Percentiles rank a stretch among this genome's conserved stretches.
These are phyloP conservation scores for Sordariomycetes sp. DNA, from an alignment of 2,329 filamentous ascomycete species.

Conservation along the genomic window DNA sequence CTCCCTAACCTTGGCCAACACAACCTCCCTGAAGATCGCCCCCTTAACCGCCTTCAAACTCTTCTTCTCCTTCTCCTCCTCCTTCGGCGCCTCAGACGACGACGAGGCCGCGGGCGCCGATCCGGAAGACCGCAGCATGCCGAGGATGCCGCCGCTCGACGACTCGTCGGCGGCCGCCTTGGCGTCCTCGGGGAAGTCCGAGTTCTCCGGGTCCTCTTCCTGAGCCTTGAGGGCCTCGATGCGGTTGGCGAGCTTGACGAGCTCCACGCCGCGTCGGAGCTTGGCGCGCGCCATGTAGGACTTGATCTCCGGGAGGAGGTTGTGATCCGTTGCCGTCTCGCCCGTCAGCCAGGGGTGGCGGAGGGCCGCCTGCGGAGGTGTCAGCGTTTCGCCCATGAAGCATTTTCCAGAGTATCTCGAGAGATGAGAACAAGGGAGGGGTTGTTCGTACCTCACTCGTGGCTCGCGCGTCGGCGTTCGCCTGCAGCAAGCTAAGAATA, in stretches of 20 bases:
- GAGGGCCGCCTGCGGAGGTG: slow-evolving; percentile 49
- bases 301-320: slow-evolving; percentile 92
- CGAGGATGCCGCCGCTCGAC: slow-evolving; percentile 7
- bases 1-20: slow-evolving; percentile 84
- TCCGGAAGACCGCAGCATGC: slow-evolving; percentile 9
- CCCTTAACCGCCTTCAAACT: slow-evolving; percentile 39
- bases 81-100: background rate
- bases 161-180: slow-evolving; percentile 36
- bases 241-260: slow-evolving; percentile 89
- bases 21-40: slow-evolving; percentile 86
- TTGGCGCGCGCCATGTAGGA: slow-evolving; percentile 86
- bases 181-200: slow-evolving; percentile 55
- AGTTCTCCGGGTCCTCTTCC: slow-evolving; percentile 69
- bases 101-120: background rate
- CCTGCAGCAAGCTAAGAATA: slow-evolving; percentile 68
- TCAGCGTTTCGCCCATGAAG: no score
- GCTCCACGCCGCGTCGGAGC: slow-evolving; percentile 84
- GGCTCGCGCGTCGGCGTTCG: slow-evolving; percentile 62
- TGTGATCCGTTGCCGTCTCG: slow-evolving; percentile 85
- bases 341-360: slow-evolving; percentile 82
- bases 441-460: slow-evolving; percentile 53
- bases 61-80: slow-evolving; percentile 17
- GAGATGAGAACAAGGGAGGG: background rate
- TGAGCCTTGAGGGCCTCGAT: slow-evolving; percentile 91
- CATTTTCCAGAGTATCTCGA: no score